Conservation (phyloP, 2,329 filamentous ascomycete genomes). For the Teratosphaeria epicoccoides region DNA sequence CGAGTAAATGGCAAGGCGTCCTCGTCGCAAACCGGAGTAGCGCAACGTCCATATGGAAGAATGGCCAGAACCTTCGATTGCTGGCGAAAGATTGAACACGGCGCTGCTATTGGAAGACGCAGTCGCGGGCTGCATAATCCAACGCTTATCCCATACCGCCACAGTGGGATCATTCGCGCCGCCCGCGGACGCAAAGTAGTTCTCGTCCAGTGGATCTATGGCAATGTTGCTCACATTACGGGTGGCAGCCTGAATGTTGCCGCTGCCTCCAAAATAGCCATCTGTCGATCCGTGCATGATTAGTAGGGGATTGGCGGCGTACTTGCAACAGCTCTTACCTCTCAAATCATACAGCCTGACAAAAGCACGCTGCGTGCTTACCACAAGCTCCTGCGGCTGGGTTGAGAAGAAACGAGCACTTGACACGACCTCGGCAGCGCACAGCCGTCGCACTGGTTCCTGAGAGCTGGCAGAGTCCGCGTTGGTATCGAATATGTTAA, state of each 20-base stretch:
- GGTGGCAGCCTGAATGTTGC: slow-evolving; percentile 39
- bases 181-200: slow-evolving; percentile 71
- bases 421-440: slow-evolving; percentile 59
- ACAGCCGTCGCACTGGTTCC: slow-evolving; percentile 47
- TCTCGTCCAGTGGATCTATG: slow-evolving; percentile 69
- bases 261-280: slow-evolving; percentile 13
- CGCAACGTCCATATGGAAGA: slow-evolving; percentile 52
- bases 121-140: slow-evolving; percentile 27
- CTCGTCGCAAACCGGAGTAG: slow-evolving; percentile 48
- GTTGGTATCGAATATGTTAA: slow-evolving; percentile 74
- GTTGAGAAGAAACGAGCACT: slow-evolving; percentile 74
- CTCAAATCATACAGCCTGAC: slow-evolving; percentile 69
- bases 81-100: slow-evolving; percentile 48
- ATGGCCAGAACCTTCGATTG: slow-evolving; percentile 38
- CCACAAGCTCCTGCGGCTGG: slow-evolving; percentile 63
- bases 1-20: slow-evolving; percentile 48
- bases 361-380: slow-evolving; percentile 64
- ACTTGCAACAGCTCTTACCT: slow-evolving; percentile 37
- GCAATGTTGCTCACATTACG: slow-evolving; percentile 57
- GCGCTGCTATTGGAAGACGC: slow-evolving; percentile 46
- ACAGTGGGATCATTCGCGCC: slow-evolving; percentile 63
- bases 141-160: slow-evolving; percentile 67
- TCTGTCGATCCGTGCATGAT: slow-evolving; percentile 8
- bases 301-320: too few relatives aligned
- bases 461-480: slow-evolving; percentile 42